These are phyloP conservation scores for Ceratobasidium theobromae DNA, from an alignment of 1,284 basidiomycete genomes.

Conservation along the genomic window DNA sequence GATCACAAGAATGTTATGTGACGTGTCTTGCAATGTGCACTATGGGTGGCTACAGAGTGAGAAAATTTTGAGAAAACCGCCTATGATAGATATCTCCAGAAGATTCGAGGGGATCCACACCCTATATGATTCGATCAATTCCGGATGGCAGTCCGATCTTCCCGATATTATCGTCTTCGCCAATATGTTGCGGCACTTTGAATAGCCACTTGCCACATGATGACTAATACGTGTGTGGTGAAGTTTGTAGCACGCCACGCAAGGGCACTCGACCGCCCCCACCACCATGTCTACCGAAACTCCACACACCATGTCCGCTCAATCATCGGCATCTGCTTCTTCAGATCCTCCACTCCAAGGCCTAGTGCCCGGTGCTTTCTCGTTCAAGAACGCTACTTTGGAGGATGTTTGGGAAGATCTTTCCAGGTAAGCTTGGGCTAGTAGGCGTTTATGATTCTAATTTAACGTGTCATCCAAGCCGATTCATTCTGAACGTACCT, in stretches of 20 bases:
- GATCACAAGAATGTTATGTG: background rate
- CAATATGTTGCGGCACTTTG: background rate
- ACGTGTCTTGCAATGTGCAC: too few relatives aligned
- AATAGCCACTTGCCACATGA: conserved; percentile 20
- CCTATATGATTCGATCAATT: too few relatives aligned
- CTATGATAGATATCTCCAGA: too few relatives aligned
- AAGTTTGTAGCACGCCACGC: conserved; percentile 17
- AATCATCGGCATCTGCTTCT: conserved; percentile 6
- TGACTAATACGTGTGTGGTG: conserved; percentile 22
- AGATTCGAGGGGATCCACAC: too few relatives aligned
- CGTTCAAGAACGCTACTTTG: conserved; percentile 39
- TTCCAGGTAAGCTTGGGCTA: conserved; percentile 61
- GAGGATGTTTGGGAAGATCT: conserved; percentile 80
- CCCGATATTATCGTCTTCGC: background rate
- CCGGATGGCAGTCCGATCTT: too few relatives aligned
- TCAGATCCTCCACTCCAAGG: conserved; percentile 10
- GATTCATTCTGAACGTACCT: conserved; percentile 97
- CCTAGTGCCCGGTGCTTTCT: conserved; percentile 30
- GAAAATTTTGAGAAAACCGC: too few relatives aligned
- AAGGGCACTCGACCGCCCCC: conserved; percentile 2
- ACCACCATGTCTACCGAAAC: background rate
- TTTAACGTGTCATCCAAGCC: conserved; percentile 50
- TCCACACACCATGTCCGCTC: conserved; percentile 5
- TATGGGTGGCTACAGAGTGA: too few relatives aligned
- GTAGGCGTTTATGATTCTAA: conserved; percentile 30